Evolutionary conservation across 2,329 filamentous ascomycete species (phyloP).

Genomic region (Nannizziopsis arthrosporioides): DNA sequence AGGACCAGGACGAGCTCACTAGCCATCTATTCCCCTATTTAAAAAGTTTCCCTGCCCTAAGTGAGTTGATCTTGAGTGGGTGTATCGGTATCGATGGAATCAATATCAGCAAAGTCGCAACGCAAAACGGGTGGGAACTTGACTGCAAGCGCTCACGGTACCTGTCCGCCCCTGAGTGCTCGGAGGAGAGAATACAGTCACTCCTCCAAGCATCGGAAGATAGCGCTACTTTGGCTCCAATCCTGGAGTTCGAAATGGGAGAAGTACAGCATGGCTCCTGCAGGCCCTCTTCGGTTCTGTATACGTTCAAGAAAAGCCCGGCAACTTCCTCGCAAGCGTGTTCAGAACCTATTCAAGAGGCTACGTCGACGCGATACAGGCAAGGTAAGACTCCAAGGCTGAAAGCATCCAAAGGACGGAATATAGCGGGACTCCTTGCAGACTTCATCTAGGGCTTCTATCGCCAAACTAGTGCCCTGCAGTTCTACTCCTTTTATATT

Average conservation of each 20-base stretch:
- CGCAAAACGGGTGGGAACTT: slow-evolving; percentile 23
- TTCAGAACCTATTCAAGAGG: no score
- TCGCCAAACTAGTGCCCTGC: no score
- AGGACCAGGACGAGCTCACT: slow-evolving; percentile 25
- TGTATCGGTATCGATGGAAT: slow-evolving; percentile 23
- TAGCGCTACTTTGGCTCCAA: no score
- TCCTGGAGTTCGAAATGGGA: no score
- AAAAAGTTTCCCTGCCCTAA: slow-evolving; percentile 26
- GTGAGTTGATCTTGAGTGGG: slow-evolving; percentile 25
- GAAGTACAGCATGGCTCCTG: no score
- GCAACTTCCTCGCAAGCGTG: no score
- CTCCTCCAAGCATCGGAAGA: no score
- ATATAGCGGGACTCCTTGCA: slow-evolving; percentile 23
- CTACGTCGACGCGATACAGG: background rate
- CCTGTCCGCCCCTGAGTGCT: no score
- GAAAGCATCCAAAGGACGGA: slow-evolving; percentile 20
- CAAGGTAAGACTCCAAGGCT: slow-evolving; percentile 6
- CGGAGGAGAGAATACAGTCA: no score
- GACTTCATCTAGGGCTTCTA: slow-evolving; percentile 20
- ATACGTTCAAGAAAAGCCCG: no score
- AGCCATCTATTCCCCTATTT: slow-evolving; percentile 26
- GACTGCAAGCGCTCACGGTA: background rate
- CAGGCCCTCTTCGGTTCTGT: no score
- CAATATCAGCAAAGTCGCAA: slow-evolving; percentile 15
- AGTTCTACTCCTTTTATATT: no score